These are phyloP conservation scores for Pyrenophora seminiperda DNA, from an alignment of 2,329 filamentous ascomycete genomes.

Conservation along the genomic window DNA sequence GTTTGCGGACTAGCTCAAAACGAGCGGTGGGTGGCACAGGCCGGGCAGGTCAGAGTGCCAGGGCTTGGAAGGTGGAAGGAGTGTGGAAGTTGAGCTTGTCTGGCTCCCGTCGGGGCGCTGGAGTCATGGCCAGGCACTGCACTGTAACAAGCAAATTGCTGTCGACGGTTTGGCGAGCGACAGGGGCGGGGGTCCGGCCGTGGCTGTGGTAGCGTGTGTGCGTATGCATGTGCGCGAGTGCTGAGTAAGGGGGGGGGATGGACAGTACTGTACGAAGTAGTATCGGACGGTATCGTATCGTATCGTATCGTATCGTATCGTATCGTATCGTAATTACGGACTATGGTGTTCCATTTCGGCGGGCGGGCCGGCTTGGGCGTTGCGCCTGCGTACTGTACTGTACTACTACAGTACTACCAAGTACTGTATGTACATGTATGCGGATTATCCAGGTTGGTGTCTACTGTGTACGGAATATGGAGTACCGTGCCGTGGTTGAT, in stretches of 20 bases:
- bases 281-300: constrained; percentile 1
- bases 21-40: constrained; percentile 22
- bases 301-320: neutral
- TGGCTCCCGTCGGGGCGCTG: constrained; percentile 23
- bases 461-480: too few species aligned
- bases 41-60: constrained; percentile 17
- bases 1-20: constrained; percentile 34
- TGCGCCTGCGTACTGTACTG: too few species aligned
- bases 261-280: neutral
- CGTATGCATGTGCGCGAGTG: too few species aligned
- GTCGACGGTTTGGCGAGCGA: constrained; percentile 18
- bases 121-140: constrained; percentile 24
- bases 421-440: too few species aligned
- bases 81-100: constrained; percentile 11
- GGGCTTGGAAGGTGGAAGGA: constrained; percentile 16
- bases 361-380: neutral
- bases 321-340: neutral
- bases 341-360: too few species aligned
- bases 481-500: too few species aligned
- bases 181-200: constrained; percentile 15
- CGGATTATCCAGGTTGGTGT: too few species aligned
- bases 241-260: constrained; percentile 12
- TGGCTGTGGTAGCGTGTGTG: constrained; percentile 8
- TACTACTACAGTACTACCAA: too few species aligned
- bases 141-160: constrained; percentile 20